Evolutionary conservation across 1,284 basidiomycete species (phyloP), one percentile per base, ranked within the genome.

Genomic region (Sporisorium reilianum): DNA sequence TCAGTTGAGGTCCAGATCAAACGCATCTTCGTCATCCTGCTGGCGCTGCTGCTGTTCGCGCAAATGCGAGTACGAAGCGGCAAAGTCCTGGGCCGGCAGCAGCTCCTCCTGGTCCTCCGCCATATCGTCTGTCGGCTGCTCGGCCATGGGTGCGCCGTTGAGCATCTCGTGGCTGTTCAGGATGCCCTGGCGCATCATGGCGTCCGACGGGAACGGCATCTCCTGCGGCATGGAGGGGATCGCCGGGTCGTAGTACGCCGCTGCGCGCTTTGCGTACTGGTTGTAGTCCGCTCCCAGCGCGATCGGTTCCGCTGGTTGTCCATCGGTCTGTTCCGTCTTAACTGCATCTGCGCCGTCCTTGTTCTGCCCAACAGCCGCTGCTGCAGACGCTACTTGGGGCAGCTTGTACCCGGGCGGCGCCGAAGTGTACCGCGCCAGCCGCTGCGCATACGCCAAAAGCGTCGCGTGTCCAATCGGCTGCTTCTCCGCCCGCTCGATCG

Each of bases 1-100:
- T 69, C 49, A 80, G 30, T 80, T 80, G 46, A 80, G 72, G 40
- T 80, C 79, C 32, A 80, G 56, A 56, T 80, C 79, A 46, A 80
- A 79, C 2, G 75, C 79, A 52, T 80, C 77, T n/a, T 77, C 79
- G 25, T 77, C 77, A 22, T 79, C 79, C 38, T 71, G 72, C 40
- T 36, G 64, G 3, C 46, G 38, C 50, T 58, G 66, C 46, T 64
- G 64, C 59, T 62, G 51, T 42, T 75, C 54, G 23, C 68, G 52
- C 16, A 73, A 48, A 40, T 65, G 60, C 48, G 67, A 56, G 30
- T 64, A 77, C 0, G 68, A 57, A 0, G 62, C 56, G n/a, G 62
- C 51, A 52, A 64, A 68, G 36, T 73, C 70, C 3, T 48, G 42
- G 14, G 50, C 57, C 12, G 55, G 53, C 51, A 63, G 53, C 51